Evolutionary conservation across 495 filamentous ascomycete genomes (phyloP).

Genomic region (Talaromyces adpressus): DNA sequence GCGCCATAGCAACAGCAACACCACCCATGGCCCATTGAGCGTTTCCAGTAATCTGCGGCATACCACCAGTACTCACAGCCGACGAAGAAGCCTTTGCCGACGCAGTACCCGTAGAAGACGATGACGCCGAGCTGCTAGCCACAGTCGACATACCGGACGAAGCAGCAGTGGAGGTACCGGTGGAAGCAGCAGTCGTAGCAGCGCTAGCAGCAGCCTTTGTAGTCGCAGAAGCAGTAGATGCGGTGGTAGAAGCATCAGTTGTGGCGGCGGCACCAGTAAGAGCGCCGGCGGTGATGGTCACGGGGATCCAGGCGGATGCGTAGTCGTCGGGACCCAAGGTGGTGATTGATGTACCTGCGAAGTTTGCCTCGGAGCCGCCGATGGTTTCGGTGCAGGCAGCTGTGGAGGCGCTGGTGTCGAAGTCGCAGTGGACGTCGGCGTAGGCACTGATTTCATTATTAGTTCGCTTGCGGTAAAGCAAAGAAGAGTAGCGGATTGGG

Average conservation of each 20-base stretch:
- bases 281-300: conserved; percentile 28
- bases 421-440: conserved; percentile 18
- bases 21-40: conserved; percentile 13
- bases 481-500: neutral
- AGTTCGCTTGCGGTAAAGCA: too few species aligned
- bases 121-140: neutral
- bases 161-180: neutral
- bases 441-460: conserved; percentile 15
- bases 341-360: conserved; percentile 15
- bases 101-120: neutral
- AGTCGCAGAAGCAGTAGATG: conserved; percentile 8
- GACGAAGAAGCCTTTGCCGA: conserved; percentile 3
- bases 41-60: conserved; percentile 10
- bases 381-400: conserved; percentile 27
- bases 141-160: neutral
- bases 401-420: conserved; percentile 25
- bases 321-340: conserved; percentile 13
- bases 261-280: conserved; percentile 9
- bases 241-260: neutral
- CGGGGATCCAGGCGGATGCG: conserved; percentile 15
- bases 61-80: conserved; percentile 14
- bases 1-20: conserved; percentile 15
- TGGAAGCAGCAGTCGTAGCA: neutral
- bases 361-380: conserved; percentile 21
- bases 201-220: conserved; percentile 2